Conservation (phyloP, 768 basidiomycete species). For the Trametes gibbosa region DNA sequence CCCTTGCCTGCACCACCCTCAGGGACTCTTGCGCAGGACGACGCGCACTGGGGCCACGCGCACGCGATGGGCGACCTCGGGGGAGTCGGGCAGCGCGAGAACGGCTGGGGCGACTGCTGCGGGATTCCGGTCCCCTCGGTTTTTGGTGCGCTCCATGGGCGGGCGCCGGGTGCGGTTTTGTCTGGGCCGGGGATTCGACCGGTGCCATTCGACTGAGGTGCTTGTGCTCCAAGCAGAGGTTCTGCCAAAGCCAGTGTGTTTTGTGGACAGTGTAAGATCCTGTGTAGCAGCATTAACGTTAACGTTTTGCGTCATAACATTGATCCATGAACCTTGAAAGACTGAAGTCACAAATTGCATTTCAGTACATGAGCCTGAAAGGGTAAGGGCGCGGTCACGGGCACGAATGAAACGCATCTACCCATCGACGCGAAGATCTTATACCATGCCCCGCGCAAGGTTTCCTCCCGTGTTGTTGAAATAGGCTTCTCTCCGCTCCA, state of each 20-base stretch:
- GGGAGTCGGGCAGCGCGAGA: conserved; percentile 47
- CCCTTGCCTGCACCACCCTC: conserved; percentile 41
- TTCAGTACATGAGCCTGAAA: too few species aligned
- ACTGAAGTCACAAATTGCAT: too few species aligned
- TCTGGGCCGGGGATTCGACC: conserved; percentile 66
- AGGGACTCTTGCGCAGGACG: conserved; percentile 28
- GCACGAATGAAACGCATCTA: too few species aligned
- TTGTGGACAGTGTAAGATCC: background rate
- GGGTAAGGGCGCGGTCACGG: too few species aligned
- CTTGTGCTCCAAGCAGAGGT: background rate
- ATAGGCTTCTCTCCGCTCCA: too few species aligned
- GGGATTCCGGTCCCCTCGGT: conserved; percentile 83
- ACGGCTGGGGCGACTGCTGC: conserved; percentile 89
- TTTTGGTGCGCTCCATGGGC: conserved; percentile 67
- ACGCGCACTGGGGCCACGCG: conserved; percentile 48
- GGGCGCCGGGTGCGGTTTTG: conserved; percentile 38
- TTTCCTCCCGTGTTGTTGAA: too few species aligned
- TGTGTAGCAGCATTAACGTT: too few species aligned
- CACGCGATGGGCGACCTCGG: conserved; percentile 43
- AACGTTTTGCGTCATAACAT: too few species aligned
- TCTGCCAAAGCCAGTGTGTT: background rate
- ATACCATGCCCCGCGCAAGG: too few species aligned
- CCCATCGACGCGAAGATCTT: too few species aligned
- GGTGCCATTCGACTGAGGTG: conserved; percentile 70
- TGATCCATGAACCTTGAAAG: too few species aligned